These are phyloP conservation scores for Canna indica DNA, from an alignment of 176 grass and related monocot species.

Conservation along the genomic window DNA sequence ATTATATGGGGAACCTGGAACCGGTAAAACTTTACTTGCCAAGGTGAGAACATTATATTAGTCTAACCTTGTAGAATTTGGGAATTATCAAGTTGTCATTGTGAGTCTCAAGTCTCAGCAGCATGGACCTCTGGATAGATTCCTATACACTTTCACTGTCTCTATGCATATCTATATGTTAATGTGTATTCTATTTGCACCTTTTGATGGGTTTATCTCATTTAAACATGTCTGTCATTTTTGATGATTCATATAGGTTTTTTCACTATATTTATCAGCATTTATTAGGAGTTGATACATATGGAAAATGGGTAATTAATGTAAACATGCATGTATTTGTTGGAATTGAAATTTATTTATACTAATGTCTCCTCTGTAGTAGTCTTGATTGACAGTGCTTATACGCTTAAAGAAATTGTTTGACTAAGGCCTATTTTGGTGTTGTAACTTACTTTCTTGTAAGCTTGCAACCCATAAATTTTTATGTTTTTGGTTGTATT, in stretches of 20 bases:
- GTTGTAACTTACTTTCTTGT: too few relatives aligned
- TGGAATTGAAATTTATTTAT: background rate
- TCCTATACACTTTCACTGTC: background rate
- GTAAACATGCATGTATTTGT: background rate
- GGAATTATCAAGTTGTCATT: background rate
- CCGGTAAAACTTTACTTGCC: constrained; percentile 11
- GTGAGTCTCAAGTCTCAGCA: background rate
- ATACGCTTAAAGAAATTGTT: background rate
- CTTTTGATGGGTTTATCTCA: background rate
- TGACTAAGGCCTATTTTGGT: too few relatives aligned
- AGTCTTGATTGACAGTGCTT: background rate
- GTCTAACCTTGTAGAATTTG: background rate
- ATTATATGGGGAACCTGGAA: constrained; percentile 17
- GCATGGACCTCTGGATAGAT: background rate
- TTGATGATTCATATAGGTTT: background rate
- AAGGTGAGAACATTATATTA: background rate
- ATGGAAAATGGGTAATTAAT: background rate
- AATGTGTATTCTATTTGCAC: background rate
- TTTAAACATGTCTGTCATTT: background rate
- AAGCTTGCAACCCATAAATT: too few relatives aligned
- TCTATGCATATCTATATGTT: background rate
- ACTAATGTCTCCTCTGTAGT: background rate
- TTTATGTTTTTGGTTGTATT: too few relatives aligned
- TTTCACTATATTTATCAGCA: background rate
- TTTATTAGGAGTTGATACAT: background rate